Conservation (phyloP, 2,329 filamentous ascomycete species). For the Basipetospora chlamydospora region DNA sequence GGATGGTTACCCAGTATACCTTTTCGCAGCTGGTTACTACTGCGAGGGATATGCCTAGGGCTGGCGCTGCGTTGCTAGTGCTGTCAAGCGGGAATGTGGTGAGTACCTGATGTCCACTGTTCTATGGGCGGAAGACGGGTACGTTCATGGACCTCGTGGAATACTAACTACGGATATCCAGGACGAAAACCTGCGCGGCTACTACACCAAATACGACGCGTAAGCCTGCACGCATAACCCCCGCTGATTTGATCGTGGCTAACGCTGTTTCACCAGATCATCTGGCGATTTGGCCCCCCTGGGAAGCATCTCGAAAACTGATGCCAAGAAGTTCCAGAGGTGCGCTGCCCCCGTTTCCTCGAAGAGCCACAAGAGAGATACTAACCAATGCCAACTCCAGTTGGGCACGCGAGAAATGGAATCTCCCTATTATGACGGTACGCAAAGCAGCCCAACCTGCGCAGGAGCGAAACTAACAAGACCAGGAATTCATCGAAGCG, state of each 20-base stretch:
- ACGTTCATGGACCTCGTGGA: too few relatives aligned
- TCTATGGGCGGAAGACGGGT: too few relatives aligned
- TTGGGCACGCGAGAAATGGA: conserved; percentile 36
- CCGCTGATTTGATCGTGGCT: too few relatives aligned
- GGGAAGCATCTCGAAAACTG: conserved; percentile 41
- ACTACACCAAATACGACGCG: conserved; percentile 30
- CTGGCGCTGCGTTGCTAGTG: conserved; percentile 44
- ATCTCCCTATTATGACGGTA: conserved; percentile 43
- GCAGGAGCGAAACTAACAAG: not conserved
- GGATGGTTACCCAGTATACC: conserved; percentile 51
- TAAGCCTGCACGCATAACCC: too few relatives aligned
- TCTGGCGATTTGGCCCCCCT: conserved; percentile 41
- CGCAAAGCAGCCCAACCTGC: too few relatives aligned
- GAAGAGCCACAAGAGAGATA: not conserved
- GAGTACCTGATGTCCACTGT: too few relatives aligned
- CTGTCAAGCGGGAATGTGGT: conserved; percentile 47
- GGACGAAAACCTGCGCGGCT: conserved; percentile 27
- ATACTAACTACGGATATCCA: conserved; percentile 2
- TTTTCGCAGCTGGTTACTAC: conserved; percentile 48
- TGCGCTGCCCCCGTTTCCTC: conserved; percentile 16
- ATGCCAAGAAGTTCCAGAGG: conserved; percentile 49
- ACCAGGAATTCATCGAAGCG: conserved; percentile 41
- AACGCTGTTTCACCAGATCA: too few relatives aligned
- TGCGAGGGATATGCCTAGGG: conserved; percentile 34
- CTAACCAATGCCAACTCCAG: not conserved